Evolutionary conservation across 208 protist species (phyloP).

Genomic region (Trypanosoma cruzi): DNA sequence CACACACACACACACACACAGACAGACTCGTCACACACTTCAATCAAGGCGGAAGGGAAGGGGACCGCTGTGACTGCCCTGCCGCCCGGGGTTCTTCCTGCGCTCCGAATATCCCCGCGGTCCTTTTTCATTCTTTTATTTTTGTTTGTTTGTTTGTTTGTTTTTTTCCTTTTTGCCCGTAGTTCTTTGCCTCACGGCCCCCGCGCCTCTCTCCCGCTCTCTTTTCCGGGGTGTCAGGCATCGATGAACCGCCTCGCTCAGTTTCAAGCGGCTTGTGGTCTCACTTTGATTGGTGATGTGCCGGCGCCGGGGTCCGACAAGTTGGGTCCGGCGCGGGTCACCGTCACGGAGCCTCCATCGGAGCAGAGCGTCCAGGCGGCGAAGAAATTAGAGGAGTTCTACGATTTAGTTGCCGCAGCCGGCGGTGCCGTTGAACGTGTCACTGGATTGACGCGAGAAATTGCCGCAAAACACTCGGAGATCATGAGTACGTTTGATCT

Average conservation of each 20-base stretch:
- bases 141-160: background rate
- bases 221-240: background rate
- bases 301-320: slow-evolving; percentile 8
- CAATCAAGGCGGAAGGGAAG: no score
- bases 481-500: slow-evolving; percentile 77
- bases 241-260: slow-evolving; percentile 41
- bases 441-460: slow-evolving; percentile 36
- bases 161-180: background rate
- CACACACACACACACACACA: background rate
- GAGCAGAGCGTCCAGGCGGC: slow-evolving; percentile 56
- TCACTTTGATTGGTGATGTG: slow-evolving; percentile 3
- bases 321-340: background rate
- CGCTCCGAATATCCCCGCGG: no score
- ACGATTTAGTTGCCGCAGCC: slow-evolving; percentile 44
- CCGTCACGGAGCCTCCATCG: slow-evolving; percentile 3
- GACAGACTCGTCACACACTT: background rate
- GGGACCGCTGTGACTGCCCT: no score
- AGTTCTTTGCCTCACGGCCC: background rate
- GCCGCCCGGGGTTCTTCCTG: no score
- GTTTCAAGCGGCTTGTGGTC: slow-evolving; percentile 27
- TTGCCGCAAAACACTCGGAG: slow-evolving; percentile 65
- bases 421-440: slow-evolving; percentile 38
- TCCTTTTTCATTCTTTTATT: no score
- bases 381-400: slow-evolving; percentile 73
- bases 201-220: background rate